Conservation (phyloP, 306 rosid genomes). For the Ochetophila trinervis region DNA sequence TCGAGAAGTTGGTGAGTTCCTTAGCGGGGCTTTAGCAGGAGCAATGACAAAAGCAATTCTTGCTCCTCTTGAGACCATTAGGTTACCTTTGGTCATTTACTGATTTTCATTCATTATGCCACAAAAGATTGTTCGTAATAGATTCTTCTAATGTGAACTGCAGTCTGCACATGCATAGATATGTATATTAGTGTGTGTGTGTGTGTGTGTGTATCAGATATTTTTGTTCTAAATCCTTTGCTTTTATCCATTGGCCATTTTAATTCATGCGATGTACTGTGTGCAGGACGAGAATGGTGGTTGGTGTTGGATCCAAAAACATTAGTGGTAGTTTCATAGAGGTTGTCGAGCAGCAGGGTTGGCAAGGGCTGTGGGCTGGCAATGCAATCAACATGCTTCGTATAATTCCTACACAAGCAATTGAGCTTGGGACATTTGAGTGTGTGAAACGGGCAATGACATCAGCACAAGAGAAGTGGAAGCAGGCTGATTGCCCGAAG, state of each 20-base stretch:
- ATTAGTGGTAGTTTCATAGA: constrained; percentile 76
- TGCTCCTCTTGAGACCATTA: constrained; percentile 97
- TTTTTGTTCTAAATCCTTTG: too few relatives aligned
- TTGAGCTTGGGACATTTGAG: constrained; percentile 89
- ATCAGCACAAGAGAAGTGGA: constrained; percentile 68
- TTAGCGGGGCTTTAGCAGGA: constrained; percentile 91
- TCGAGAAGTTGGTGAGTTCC: constrained; percentile 83
- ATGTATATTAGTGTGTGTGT: too few relatives aligned
- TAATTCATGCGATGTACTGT: constrained; percentile 8
- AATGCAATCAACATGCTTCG: constrained; percentile 92
- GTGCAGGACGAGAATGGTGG: constrained; percentile 95
- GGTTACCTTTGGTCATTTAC: constrained; percentile 39
- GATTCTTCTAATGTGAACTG: background rate
- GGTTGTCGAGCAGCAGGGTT: constrained; percentile 90
- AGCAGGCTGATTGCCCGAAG: constrained; percentile 44
- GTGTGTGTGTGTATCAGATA: too few relatives aligned
- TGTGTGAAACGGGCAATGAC: constrained; percentile 67
- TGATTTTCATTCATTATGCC: background rate
- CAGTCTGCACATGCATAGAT: too few relatives aligned
- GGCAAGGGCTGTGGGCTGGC: constrained; percentile 99
- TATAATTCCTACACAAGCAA: constrained; percentile 88
- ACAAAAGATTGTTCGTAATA: constrained; percentile 2
- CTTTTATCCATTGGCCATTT: too few relatives aligned
- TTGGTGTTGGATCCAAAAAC: constrained; percentile 84
- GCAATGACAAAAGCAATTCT: constrained; percentile 97